Conservation (phyloP, 1,284 basidiomycete genomes). For the Fomes fomentarius region DNA sequence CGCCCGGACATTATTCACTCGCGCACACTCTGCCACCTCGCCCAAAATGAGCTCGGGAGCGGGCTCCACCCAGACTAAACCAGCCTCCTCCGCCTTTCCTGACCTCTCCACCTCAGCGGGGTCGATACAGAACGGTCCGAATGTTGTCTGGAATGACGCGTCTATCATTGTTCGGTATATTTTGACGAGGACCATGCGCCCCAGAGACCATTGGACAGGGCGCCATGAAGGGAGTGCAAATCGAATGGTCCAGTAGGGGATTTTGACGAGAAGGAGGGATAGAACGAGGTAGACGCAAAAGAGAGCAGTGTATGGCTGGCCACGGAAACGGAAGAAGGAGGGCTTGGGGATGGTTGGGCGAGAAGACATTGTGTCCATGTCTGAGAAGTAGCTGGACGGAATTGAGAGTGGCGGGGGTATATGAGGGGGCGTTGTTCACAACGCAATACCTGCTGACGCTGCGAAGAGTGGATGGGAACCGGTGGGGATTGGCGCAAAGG, state of each 20-base stretch:
- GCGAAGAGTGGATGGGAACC: no score
- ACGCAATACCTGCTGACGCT: no score
- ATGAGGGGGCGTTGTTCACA: no score
- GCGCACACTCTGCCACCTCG: slow-evolving; percentile 23
- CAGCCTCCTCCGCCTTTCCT: slow-evolving; percentile 10
- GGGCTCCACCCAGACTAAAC: slow-evolving; percentile 25
- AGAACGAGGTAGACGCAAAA: slow-evolving; percentile 10
- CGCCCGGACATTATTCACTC: slow-evolving; percentile 29
- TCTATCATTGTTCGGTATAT: slow-evolving; percentile 4
- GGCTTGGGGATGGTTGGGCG: no score
- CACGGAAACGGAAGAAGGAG: no score
- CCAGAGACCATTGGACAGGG: slow-evolving; percentile 13
- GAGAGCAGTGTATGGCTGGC: slow-evolving; percentile 12
- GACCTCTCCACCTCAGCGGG: slow-evolving; percentile 4
- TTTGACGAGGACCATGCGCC: slow-evolving; percentile 14
- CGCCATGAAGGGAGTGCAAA: slow-evolving; percentile 3
- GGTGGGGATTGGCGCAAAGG: no score
- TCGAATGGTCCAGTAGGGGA: slow-evolving; percentile 11
- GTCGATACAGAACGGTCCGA: background rate
- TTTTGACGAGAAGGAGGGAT: slow-evolving; percentile 7
- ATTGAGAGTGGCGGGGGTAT: no score
- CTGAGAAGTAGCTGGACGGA: no score
- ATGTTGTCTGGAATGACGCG: background rate
- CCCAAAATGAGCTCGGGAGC: slow-evolving; percentile 15
- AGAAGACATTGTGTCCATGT: no score